Evolutionary conservation across 441 rosid species (phyloP).

Genomic region (Brassica hybrid): DNA sequence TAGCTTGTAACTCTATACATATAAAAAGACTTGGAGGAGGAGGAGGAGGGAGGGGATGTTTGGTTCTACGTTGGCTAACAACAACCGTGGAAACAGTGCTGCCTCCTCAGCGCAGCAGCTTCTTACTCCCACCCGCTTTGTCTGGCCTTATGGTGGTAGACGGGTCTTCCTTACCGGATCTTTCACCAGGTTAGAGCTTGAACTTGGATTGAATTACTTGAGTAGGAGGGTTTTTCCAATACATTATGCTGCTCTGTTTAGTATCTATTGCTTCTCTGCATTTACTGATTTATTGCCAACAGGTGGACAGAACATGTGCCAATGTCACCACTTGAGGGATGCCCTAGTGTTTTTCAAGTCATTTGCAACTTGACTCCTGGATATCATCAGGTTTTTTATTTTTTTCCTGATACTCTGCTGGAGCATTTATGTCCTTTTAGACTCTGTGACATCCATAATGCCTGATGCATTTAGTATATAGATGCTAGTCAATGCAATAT

Average conservation of each 20-base stretch:
- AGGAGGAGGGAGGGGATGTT: slow-evolving; percentile 44
- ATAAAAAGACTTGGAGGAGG: too few relatives aligned
- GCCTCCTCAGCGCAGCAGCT: slow-evolving; percentile 41
- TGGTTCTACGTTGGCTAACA: slow-evolving; percentile 59
- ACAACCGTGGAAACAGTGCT: slow-evolving; percentile 56
- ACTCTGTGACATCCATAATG: neutral
- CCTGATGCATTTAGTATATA: slow-evolving; percentile 14
- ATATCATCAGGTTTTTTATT: neutral
- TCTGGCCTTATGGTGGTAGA: slow-evolving; percentile 75
- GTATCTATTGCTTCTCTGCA: neutral
- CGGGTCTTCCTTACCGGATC: slow-evolving; percentile 67
- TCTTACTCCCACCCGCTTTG: slow-evolving; percentile 73
- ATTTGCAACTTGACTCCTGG: slow-evolving; percentile 58
- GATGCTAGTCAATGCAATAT: slow-evolving; percentile 22
- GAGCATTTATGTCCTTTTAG: neutral
- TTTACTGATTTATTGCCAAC: slow-evolving; percentile 41
- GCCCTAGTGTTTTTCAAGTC: slow-evolving; percentile 93
- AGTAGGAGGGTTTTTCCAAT: neutral
- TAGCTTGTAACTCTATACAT: too few relatives aligned
- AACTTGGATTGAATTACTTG: neutral
- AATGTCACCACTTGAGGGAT: slow-evolving; percentile 94
- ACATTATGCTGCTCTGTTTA: neutral
- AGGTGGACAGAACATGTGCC: slow-evolving; percentile 87
- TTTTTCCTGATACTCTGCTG: neutral
- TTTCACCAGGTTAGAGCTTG: slow-evolving; percentile 63